Evolutionary conservation across 2,329 filamentous ascomycete genomes (phyloP).

Genomic region (Fusarium sp.): DNA sequence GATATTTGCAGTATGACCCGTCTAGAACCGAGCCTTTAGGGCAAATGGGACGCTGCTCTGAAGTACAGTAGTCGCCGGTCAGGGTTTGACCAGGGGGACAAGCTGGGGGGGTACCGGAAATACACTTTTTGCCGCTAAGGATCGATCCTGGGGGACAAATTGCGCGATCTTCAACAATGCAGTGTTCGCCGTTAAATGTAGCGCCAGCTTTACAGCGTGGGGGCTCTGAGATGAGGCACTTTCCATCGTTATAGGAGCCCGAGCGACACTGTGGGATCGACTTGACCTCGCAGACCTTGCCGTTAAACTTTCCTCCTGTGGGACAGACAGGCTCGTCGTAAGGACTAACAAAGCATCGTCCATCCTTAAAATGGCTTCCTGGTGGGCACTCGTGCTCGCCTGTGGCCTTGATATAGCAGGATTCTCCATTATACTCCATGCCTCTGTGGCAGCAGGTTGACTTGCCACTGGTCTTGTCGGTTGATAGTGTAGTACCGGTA

Average conservation of each 20-base stretch:
- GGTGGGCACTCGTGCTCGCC: conserved; percentile 3
- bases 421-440: conserved; percentile 9
- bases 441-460: conserved; percentile 12
- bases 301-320: conserved; percentile 3
- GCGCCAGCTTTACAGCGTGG: conserved; percentile 1
- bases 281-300: conserved; percentile 1
- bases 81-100: background rate
- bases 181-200: conserved; percentile 13
- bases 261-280: background rate
- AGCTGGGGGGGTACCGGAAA: background rate
- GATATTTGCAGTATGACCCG: conserved; percentile 20
- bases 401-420: background rate
- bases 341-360: background rate
- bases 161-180: conserved; percentile 5
- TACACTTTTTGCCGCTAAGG: conserved; percentile 18
- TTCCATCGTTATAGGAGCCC: conserved; percentile 8
- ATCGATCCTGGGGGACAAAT: conserved; percentile 4
- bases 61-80: conserved; percentile 4
- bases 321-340: background rate
- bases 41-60: background rate
- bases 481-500: background rate
- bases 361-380: background rate
- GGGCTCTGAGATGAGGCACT: background rate
- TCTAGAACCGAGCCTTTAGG: conserved; percentile 5
- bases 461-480: conserved; percentile 1